Percentiles rank a stretch among this genome's conserved stretches.
These are phyloP conservation scores for Bremia lactucae DNA, from an alignment of 352 stramenopile genomes.

Conservation along the genomic window DNA sequence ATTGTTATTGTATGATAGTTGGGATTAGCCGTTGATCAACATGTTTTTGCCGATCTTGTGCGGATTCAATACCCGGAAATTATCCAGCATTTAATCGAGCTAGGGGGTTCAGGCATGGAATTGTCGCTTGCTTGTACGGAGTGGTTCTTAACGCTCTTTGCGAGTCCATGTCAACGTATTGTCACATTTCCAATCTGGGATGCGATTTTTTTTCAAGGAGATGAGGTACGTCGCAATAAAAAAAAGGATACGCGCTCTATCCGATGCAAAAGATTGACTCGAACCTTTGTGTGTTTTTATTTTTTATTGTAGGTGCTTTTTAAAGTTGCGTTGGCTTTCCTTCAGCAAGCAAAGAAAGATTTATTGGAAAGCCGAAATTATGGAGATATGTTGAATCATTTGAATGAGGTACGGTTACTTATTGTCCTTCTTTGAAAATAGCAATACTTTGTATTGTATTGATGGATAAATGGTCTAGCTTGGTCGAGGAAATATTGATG, in stretches of 20 bases:
- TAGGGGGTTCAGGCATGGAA: conserved; percentile 79
- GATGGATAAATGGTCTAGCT: conserved; percentile 40
- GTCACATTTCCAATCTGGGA: conserved; percentile 81
- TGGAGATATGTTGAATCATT: conserved; percentile 63
- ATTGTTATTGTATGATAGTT: no score
- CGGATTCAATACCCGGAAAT: conserved; percentile 64
- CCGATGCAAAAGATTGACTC: background rate
- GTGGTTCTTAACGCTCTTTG: conserved; percentile 84
- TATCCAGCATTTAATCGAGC: conserved; percentile 40
- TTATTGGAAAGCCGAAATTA: conserved; percentile 58
- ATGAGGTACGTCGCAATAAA: conserved; percentile 39
- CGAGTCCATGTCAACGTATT: conserved; percentile 59
- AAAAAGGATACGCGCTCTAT: background rate
- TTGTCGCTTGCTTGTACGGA: conserved; percentile 80
- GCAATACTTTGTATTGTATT: background rate
- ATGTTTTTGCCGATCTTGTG: conserved; percentile 81
- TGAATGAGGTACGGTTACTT: conserved; percentile 60
- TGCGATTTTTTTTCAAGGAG: conserved; percentile 68
- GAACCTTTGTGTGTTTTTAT: no score
- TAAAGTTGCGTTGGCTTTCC: conserved; percentile 54
- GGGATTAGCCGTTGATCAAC: conserved; percentile 77
- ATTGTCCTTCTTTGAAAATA: background rate
- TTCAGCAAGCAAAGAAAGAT: conserved; percentile 47
- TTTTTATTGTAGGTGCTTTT: conserved; percentile 66
- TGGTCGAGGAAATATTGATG: conserved; percentile 38